Evolutionary conservation across 2,329 filamentous ascomycete genomes (phyloP), one percentile per base, ranked within the genome.

Genomic region (Colletotrichum tofieldiae): DNA sequence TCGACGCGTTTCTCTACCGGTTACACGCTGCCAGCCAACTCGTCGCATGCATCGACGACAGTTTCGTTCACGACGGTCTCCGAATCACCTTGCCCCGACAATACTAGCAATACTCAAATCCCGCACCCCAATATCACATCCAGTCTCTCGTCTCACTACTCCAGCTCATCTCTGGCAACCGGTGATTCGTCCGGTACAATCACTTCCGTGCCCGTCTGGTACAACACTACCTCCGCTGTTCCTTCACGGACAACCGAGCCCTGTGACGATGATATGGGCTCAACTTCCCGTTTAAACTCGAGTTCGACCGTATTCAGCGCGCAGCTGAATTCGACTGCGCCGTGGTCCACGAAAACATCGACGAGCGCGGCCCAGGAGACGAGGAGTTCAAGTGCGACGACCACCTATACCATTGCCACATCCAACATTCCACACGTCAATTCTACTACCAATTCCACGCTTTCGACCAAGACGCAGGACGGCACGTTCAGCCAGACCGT

Each of bases 201-300:
- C 9, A 65, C 62, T 26, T 56, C 51, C 14, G 20, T 65, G n/a
- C 20, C 39, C 41, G 51, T 23, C 23, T 55, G 61, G 62, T 7
- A 47, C 18, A 55, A 41, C 43, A 65, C 61, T 35, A 45, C 52
- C 20, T 65, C 67, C 23, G 41, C 26, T n/a, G 32, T 20, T 29
- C 61, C 61, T 16, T 54, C 54, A 23, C 62, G 47, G 29, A 54
- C 32, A 20, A 66, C 54, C 16, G 47, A 71, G 55, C 47, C 70
- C 18, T 65, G 66, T 49, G 59, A 73, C n/a, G 67, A 65, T 39
- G 67, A 66, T 18, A n/a, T 23, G 29, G 49, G 52, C 54, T 66
- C 62, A 3, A 54, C 45, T 12, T 47, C n/a, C 20, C 45, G 14
- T 12, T 52, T n/a, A 9, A 54, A 55, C 20, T 54, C 62, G 26